Evolutionary conservation across 345 rosid species (phyloP), one percentile per base, ranked within the genome.

Genomic region (Murraya koenigii): DNA sequence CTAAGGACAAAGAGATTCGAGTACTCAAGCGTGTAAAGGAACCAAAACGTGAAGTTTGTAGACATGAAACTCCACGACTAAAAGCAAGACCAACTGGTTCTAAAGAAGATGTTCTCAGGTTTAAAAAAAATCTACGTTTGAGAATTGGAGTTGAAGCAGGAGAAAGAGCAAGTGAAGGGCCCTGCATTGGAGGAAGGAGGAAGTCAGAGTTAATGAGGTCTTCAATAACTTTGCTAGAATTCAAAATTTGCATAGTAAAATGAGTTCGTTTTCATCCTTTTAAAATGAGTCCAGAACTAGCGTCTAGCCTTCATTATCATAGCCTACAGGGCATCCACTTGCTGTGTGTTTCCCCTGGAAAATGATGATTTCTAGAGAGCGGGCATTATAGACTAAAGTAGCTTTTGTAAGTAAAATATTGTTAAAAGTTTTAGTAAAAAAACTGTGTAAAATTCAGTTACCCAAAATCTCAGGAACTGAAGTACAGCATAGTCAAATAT

Each of bases 61-160:
- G 67, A 60, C 69, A 55, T 19, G 52, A 20, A 60, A 61, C 77
- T 30, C 77, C 65, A 70, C 63, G 19, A 62, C 41, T 17, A 72
- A n/a, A 47, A 33, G 30, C 72, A 35, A 17, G 25, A 0, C 44
- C 76, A 39, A 69, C 69, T 71, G 79, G 82, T 65, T 75, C 78
- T 6, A 56, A 7, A 71, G 74, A 72, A 83, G 79, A 60, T 11
- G 54, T 33, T 25, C 32, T 52, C 4, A 41, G 35, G 3, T 15
- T 20, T 8, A 80, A 67, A 25, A 70, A n/a, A 38, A 35, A 15
- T 67, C 72, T 64, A 59, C 79, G 83, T 52, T 66, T 82, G 32
- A 67, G 74, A 55, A 82, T 59, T 49, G 80, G 78, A 71, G 74
- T 65, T 66, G 84, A 69, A 77, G 77, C 66, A 77, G 84, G 80